phyloP scores from a whole-genome alignment of 345 rosid species.

The Xanthoceras sorbifolium region DNA sequence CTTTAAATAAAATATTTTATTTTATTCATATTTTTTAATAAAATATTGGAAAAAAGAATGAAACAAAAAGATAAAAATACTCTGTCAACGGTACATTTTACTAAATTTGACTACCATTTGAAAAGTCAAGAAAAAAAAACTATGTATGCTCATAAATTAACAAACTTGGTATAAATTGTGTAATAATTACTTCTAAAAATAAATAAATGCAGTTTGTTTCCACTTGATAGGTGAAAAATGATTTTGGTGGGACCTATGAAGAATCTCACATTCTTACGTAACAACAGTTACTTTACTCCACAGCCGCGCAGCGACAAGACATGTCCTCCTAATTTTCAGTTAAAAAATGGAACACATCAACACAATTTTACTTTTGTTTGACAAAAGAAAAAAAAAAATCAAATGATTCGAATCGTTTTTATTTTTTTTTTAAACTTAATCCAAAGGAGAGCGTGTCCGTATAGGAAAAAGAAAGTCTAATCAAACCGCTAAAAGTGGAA shows the following conservation, averaged over 20 bases:
- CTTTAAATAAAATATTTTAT: no score
- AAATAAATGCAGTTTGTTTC: background rate
- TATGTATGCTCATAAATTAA: no score
- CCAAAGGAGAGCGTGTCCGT: background rate
- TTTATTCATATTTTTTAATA: no score
- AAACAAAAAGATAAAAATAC: no score
- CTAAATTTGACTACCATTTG: no score
- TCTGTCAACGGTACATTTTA: no score
- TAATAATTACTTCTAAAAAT: no score
- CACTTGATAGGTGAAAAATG: background rate
- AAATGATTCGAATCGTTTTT: background rate
- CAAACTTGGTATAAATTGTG: no score
- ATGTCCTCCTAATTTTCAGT: background rate
- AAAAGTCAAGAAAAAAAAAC: no score
- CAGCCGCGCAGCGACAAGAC: background rate
- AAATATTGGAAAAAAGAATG: no score
- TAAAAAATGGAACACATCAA: background rate
- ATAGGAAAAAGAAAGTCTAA: background rate
- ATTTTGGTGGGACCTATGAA: background rate
- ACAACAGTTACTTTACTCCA: background rate
- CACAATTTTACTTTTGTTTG: background rate
- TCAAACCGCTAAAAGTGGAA: constrained; percentile 16
- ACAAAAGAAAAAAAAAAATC: no score
- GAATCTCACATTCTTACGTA: constrained; percentile 4
- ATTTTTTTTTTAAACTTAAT: no score